Percentiles rank a stretch among this genome's conserved stretches.
These are phyloP conservation scores for Blastobotrys arbuscula DNA, from an alignment of 1,139 yeast species.

Conservation along the genomic window DNA sequence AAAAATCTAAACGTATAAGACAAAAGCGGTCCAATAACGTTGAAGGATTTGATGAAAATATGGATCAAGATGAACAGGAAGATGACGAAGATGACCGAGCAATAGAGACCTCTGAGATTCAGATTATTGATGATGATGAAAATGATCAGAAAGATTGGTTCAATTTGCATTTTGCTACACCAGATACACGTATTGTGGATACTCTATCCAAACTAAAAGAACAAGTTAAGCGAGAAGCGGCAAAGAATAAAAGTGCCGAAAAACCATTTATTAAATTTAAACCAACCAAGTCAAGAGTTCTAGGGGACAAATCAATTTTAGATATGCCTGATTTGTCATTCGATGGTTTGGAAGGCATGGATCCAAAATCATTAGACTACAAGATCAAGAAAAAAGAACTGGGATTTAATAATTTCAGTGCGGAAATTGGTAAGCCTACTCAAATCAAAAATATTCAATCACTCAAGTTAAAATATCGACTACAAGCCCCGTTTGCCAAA, in stretches of 20 bases:
- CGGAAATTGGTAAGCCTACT: background rate
- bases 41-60: slow-evolving; percentile 29
- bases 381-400: background rate
- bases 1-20: slow-evolving; percentile 22
- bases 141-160: slow-evolving; percentile 51
- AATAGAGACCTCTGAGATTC: slow-evolving; percentile 29
- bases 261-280: slow-evolving; percentile 4
- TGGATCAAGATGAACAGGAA: slow-evolving; percentile 29
- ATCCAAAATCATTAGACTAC: background rate
- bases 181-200: slow-evolving; percentile 43
- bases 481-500: slow-evolving; percentile 25
- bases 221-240: background rate
- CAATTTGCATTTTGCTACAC: slow-evolving; percentile 64
- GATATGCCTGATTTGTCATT: background rate
- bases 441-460: slow-evolving; percentile 6
- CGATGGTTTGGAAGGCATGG: background rate
- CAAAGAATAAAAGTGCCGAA: background rate
- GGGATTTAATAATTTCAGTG: background rate
- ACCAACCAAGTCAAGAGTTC: slow-evolving; percentile 5
- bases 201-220: background rate
- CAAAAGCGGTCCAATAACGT: slow-evolving; percentile 21
- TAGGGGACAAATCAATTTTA: slow-evolving; percentile 5
- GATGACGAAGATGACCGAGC: slow-evolving; percentile 28
- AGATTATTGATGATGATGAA: slow-evolving; percentile 38
- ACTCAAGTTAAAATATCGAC: slow-evolving; percentile 28